A percentile compares a stretch with the other conserved stretches of the same genome.
Conservation (phyloP, 495 filamentous ascomycete genomes). For the Penicillium riverlandense region DNA sequence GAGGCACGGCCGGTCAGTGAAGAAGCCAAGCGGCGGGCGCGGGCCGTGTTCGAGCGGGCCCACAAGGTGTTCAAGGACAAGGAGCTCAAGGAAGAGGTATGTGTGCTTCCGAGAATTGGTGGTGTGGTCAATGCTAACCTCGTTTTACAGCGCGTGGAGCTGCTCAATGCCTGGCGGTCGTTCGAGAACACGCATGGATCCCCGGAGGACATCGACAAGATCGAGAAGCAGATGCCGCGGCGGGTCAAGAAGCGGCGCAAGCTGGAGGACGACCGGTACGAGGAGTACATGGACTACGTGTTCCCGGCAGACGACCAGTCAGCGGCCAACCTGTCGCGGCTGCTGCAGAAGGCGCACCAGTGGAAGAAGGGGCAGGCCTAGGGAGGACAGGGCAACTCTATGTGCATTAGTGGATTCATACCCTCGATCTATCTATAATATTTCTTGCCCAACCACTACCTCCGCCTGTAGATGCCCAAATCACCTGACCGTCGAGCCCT, state of each 20-base stretch:
- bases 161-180: conserved; percentile 84
- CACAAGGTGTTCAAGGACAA: conserved; percentile 86
- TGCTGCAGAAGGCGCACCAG: conserved; percentile 75
- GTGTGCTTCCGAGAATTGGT: neutral
- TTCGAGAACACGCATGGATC: conserved; percentile 85
- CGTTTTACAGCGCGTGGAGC: conserved; percentile 56
- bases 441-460: no score
- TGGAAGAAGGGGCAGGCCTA: conserved; percentile 64
- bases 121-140: conserved; percentile 18
- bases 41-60: conserved; percentile 78
- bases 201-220: conserved; percentile 68
- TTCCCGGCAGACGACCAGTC: conserved; percentile 95
- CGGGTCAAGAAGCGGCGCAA: conserved; percentile 90
- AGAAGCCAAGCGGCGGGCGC: conserved; percentile 71
- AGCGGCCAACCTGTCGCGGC: conserved; percentile 71
- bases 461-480: no score
- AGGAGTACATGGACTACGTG: conserved; percentile 96
- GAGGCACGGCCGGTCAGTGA: conserved; percentile 65
- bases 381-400: neutral
- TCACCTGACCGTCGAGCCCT: no score
- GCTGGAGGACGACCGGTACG: conserved; percentile 90
- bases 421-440: no score
- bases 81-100: conserved; percentile 84
- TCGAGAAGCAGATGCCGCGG: conserved; percentile 89
- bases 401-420: neutral